A percentile compares a stretch with the other conserved stretches of the same genome.
These are phyloP conservation scores for Vitis amurensis DNA, from an alignment of 164 flowering plant species.

Conservation along the genomic window DNA sequence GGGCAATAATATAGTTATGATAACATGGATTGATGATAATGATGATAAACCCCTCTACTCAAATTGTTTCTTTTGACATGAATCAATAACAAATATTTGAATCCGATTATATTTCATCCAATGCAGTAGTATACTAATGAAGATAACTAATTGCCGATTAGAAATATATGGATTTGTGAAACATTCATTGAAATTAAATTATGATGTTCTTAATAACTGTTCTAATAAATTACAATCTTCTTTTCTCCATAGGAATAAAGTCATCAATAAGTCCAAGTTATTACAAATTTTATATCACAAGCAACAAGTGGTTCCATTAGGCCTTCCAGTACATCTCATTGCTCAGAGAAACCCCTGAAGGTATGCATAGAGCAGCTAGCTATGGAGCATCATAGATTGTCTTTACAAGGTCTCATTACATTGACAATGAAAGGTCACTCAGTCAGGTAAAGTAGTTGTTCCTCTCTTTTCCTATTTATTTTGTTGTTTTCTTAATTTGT, in stretches of 20 bases:
- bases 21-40: too few species aligned
- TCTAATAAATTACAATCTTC: neutral
- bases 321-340: slow-evolving; percentile 8
- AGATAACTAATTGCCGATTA: too few species aligned
- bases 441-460: slow-evolving; percentile 37
- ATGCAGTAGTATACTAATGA: too few species aligned
- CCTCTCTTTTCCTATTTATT: neutral
- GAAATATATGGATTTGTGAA: too few species aligned
- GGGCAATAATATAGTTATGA: too few species aligned
- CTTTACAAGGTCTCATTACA: slow-evolving; percentile 42
- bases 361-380: slow-evolving; percentile 47
- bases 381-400: slow-evolving; percentile 51
- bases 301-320: slow-evolving; percentile 17
- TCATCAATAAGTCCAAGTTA: slow-evolving; percentile 39
- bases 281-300: slow-evolving; percentile 41
- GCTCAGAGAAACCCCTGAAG: slow-evolving; percentile 25
- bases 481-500: neutral
- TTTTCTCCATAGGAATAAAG: slow-evolving; percentile 37
- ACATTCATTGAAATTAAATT: too few species aligned
- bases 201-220: neutral
- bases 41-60: too few species aligned
- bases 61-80: too few species aligned
- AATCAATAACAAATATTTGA: too few species aligned
- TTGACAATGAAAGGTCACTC: slow-evolving; percentile 77
- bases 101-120: too few species aligned